Evolutionary conservation across 2,329 filamentous ascomycete genomes (phyloP).

Genomic region (Biscogniauxia mediterranea): DNA sequence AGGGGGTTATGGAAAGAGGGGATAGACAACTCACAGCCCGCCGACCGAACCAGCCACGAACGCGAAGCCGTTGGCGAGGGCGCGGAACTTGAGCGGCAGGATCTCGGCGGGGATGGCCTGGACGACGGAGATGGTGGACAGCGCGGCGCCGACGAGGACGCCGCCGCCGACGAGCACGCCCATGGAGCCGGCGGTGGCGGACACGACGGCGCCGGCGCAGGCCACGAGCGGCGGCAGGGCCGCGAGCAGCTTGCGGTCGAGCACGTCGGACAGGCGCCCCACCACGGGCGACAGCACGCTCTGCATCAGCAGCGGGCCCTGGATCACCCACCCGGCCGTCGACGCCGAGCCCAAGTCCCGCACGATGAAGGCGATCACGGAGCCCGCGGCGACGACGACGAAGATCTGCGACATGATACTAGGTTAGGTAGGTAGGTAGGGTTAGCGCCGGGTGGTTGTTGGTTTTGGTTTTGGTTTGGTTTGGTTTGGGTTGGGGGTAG

Average conservation of each 20-base stretch:
- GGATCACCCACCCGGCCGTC: constrained; percentile 54
- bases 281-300: constrained; percentile 54
- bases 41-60: constrained; percentile 51
- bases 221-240: constrained; percentile 52
- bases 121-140: constrained; percentile 54
- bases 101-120: constrained; percentile 57
- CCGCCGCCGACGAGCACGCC: constrained; percentile 56
- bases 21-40: constrained; percentile 43
- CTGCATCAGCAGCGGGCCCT: constrained; percentile 58
- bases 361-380: constrained; percentile 55
- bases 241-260: constrained; percentile 54
- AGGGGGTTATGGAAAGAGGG: too few relatives aligned
- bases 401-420: constrained; percentile 54
- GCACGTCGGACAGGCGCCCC: constrained; percentile 54
- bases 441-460: neutral
- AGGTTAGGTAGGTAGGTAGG: neutral
- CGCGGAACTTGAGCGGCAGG: constrained; percentile 54
- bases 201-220: constrained; percentile 52
- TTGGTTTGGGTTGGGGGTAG: too few relatives aligned
- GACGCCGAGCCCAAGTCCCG: constrained; percentile 50
- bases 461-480: too few relatives aligned
- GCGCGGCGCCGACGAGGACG: constrained; percentile 53
- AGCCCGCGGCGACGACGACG: constrained; percentile 54
- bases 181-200: constrained; percentile 55
- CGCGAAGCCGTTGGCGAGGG: constrained; percentile 53